phyloP scores from a whole-genome alignment of 139 green algal genomes.

The Micractinium sp. region DNA sequence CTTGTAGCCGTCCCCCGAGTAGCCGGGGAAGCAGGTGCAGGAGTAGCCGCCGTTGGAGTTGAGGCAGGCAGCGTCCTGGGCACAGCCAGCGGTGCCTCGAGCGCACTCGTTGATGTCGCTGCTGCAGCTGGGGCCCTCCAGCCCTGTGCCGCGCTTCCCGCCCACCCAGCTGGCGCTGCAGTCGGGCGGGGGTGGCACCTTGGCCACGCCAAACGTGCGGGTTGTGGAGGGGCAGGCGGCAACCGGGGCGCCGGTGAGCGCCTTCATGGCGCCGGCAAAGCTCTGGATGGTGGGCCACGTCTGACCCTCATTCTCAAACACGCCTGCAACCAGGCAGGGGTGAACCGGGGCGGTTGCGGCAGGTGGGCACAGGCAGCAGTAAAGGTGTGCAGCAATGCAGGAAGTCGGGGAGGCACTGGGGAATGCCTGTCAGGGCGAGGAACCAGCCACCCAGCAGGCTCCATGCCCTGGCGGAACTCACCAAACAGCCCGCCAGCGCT shows the following conservation, averaged over 20 bases:
- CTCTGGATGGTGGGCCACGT: background rate
- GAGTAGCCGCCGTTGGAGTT: constrained; percentile 54
- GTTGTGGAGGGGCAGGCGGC: background rate
- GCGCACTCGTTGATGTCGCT: constrained; percentile 70
- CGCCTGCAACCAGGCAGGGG: background rate
- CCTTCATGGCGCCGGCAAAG: constrained; percentile 32
- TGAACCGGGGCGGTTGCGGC: too few relatives aligned
- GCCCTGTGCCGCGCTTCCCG: constrained; percentile 42
- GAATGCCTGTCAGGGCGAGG: too few relatives aligned
- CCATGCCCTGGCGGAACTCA: background rate
- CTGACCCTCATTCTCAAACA: background rate
- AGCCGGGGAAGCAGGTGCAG: constrained; percentile 62
- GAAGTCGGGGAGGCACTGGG: background rate
- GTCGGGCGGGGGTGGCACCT: background rate
- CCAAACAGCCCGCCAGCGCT: constrained; percentile 41
- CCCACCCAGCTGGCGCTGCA: constrained; percentile 41
- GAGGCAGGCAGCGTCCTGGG: constrained; percentile 53
- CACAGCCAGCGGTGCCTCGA: constrained; percentile 46
- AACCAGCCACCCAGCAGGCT: background rate
- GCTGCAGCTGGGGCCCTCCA: constrained; percentile 33
- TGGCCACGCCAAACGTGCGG: background rate
- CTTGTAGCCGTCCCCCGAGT: constrained; percentile 35
- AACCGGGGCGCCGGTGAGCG: constrained; percentile 1
- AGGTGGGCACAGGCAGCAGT: background rate
- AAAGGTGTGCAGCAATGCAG: background rate